Evolutionary conservation across 805 yeast genomes (phyloP).

Genomic region (Pichia membranifaciens): DNA sequence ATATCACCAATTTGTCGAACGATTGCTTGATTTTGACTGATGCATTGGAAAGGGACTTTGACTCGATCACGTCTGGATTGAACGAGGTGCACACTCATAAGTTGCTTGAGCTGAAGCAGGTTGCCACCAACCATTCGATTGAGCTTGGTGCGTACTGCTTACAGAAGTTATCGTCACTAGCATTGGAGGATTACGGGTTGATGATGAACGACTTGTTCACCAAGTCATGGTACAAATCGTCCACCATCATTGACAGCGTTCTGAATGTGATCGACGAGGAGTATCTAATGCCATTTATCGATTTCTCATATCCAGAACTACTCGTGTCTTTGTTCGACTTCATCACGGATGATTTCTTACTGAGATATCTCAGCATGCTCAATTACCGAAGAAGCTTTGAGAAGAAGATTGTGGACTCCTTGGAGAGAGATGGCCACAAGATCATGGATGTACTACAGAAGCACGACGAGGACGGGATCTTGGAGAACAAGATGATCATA

Average conservation of each 20-base stretch:
- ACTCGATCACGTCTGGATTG: slow-evolving; percentile 18
- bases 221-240: slow-evolving; percentile 27
- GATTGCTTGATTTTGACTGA: slow-evolving; percentile 28
- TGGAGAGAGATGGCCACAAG: slow-evolving; percentile 55
- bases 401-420: slow-evolving; percentile 36
- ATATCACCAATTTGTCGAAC: slow-evolving; percentile 27
- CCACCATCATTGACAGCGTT: slow-evolving; percentile 23
- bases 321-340: slow-evolving; percentile 27
- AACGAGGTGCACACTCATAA: slow-evolving; percentile 23
- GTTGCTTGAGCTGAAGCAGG: slow-evolving; percentile 14
- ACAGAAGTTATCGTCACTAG: slow-evolving; percentile 22
- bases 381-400: slow-evolving; percentile 23
- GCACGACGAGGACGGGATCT: slow-evolving; percentile 27
- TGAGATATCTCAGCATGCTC: slow-evolving; percentile 27
- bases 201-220: slow-evolving; percentile 23
- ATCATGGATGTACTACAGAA: slow-evolving; percentile 49
- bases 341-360: slow-evolving; percentile 36
- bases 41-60: slow-evolving; percentile 24
- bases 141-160: slow-evolving; percentile 26
- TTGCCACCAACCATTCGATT: slow-evolving; percentile 21
- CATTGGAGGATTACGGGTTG: slow-evolving; percentile 22
- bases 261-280: slow-evolving; percentile 23
- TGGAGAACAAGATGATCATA: slow-evolving; percentile 36
- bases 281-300: slow-evolving; percentile 26
- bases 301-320: slow-evolving; percentile 27